Evolutionary conservation across 2,329 filamentous ascomycete species (phyloP), one percentile per base, ranked within the genome.

Genomic region (Colletotrichum tropicicola): DNA sequence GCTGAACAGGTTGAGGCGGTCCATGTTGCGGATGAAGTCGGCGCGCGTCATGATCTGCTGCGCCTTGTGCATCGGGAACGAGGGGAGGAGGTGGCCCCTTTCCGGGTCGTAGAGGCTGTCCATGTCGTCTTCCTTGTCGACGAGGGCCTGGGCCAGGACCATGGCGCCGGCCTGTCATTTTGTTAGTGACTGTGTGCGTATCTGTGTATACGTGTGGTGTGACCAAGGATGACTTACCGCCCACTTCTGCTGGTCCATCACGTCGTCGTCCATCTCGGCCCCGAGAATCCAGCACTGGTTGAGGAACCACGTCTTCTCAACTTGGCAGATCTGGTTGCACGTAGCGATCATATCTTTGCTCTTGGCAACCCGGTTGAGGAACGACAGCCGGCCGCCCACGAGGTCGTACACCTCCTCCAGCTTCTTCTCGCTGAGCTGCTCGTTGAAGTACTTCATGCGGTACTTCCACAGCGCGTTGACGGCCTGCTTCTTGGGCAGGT

Each of bases 171-270:
- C 92, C 87, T 93, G 66, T 10, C 15, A 9, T 10, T 45, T 35
- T 25, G 45, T 53, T n/a, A 64, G 39, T 39, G 5, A 6, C 19
- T 23, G 21, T 15, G 47, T 44, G 19, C 23, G 9, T 13, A 30
- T 10, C 17, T 5, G 15, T 15, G 21, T 27, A 48, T 15, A 48
- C 35, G 19, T 4, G 23, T 10, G 17, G 17, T 12, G 12, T 51
- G 41, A 23, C 17, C 0, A 52, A 21, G 39, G 17, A 1, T 39
- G 30, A 87, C 90, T 79, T 82, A 93, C 91, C 47, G 94, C 93
- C 83, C 93, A 98, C 77, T 98, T 98, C 75, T 98, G 94, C 77
- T 98, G 92, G 73, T 98, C 93, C 91, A 98, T 98, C 70, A 98
- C 96, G 74, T 99, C 96, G 78, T 98, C 96, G 71, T 98, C 96